These are phyloP conservation scores for Geosmithia morbida DNA, from an alignment of 2,329 filamentous ascomycete genomes.

Conservation along the genomic window DNA sequence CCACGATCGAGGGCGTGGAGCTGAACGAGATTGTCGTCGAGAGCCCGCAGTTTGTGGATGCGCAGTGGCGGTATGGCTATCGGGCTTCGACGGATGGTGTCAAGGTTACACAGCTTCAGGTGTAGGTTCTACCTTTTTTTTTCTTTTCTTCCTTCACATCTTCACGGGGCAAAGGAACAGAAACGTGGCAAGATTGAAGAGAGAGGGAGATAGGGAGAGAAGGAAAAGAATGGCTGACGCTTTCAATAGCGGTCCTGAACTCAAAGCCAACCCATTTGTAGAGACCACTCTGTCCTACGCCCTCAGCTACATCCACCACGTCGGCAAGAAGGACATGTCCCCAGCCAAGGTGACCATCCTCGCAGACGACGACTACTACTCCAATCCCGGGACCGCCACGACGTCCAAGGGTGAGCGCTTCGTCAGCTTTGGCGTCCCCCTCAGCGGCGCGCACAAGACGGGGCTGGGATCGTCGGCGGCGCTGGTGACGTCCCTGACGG, in stretches of 20 bases:
- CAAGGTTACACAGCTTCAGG: conserved; percentile 62
- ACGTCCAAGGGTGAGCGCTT: conserved; percentile 36
- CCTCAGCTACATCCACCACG: conserved; percentile 59
- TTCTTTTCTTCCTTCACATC: not conserved
- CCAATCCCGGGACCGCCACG: conserved; percentile 31
- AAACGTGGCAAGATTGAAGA: no score
- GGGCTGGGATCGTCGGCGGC: conserved; percentile 91
- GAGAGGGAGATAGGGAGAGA: no score
- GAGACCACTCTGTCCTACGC: conserved; percentile 83
- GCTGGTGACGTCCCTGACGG: conserved; percentile 76
- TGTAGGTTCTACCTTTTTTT: conserved; percentile 40
- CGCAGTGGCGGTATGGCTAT: conserved; percentile 79
- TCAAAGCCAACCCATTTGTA: conserved; percentile 64
- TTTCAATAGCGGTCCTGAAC: conserved; percentile 26
- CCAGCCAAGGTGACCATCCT: conserved; percentile 72
- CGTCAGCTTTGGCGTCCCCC: conserved; percentile 59
- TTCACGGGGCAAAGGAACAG: no score
- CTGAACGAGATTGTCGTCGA: conserved; percentile 66
- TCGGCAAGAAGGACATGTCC: conserved; percentile 36
- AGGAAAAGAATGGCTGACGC: conserved; percentile 3
- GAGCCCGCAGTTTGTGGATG: conserved; percentile 81
- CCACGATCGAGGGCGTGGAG: conserved; percentile 47
- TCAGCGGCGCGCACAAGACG: conserved; percentile 80
- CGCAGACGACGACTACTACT: conserved; percentile 96
- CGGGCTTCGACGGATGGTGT: conserved; percentile 54